Base-by-base conservation (phyloP, 306 rosid genomes). In the Nissolia schottii region DNA sequence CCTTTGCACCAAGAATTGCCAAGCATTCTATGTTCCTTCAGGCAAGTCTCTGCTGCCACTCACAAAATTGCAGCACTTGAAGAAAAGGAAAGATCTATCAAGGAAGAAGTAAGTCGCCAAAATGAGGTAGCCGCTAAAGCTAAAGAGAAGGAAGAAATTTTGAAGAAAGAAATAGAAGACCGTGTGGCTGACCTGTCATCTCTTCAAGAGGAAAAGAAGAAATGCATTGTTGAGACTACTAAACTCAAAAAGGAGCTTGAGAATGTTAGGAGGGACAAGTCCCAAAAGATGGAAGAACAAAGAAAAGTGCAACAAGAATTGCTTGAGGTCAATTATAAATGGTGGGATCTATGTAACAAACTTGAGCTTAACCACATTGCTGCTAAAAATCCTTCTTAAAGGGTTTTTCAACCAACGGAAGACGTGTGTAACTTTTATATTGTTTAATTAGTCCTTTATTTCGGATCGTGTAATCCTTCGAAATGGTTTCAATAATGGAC, bases 1-100 rank as follows among this genome's bases (percentile, higher is more conserved):
- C 49, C 67, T 23, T 5, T 50, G 64, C 72, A 38, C 31, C 19
- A 37, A 50, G 57, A 77, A 13, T 50, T 76, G 0, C 76, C 71
- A 7, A 51, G n/a, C 41, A 59, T 81, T 54, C 6, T 77, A 8
- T 41, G 11, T 54, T 71, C 76, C 37, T 81, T 77, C 72, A 77
- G 66, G 50, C 41, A 67, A 59, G 73, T 72, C 11, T 51, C 56
- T 49, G 22, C 54, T 18, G 34, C 45, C 23, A 32, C 11, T 7
- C 23, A 59, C 29, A 67, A 59, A 16, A 16, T 41, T 55, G 18
- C 37, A 3, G 1, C 19, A 1, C 77, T 73, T n/a, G 37, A 71
- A 57, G 22, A 28, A 11, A 56, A n/a, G 15, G 19, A 56, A 12
- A 27, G 16, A 14, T 27, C 22, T 7, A 28, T 27, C 9, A 56